phyloP scores from a whole-genome alignment of 768 basidiomycete genomes.

The Dacryopinax spathularia region DNA sequence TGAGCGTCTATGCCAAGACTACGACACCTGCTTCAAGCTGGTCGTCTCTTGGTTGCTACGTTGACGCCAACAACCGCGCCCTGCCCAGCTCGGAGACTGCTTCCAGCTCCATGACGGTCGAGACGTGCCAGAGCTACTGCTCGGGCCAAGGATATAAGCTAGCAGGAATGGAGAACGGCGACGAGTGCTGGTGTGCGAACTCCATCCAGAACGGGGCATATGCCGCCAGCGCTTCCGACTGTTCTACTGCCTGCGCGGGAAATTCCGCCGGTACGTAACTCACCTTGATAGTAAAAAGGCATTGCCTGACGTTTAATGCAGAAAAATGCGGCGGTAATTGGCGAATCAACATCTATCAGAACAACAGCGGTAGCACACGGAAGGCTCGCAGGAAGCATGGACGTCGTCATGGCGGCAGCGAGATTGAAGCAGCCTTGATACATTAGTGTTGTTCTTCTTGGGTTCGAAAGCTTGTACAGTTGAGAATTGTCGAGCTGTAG shows the following conservation, averaged over 20 bases:
- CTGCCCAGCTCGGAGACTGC: conserved; percentile 10
- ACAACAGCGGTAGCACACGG: too few species aligned
- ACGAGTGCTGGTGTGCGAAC: conserved; percentile 13
- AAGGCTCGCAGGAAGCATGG: too few species aligned
- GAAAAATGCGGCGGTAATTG: background rate
- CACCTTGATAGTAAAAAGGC: conserved; percentile 2
- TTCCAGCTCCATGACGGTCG: conserved; percentile 13
- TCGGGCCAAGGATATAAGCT: conserved; percentile 11
- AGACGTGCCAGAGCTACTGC: conserved; percentile 18
- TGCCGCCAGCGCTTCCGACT: conserved; percentile 8
- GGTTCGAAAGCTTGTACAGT: too few species aligned
- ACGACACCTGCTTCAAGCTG: background rate
- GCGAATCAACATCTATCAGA: conserved; percentile 1
- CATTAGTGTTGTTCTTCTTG: too few species aligned
- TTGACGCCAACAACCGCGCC: conserved; percentile 8
- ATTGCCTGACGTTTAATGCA: too few species aligned
- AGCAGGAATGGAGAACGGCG: conserved; percentile 13
- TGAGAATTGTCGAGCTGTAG: too few species aligned
- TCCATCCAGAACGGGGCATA: conserved; percentile 5
- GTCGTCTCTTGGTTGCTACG: conserved; percentile 13
- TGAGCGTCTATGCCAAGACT: too few species aligned
- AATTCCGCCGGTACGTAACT: background rate
- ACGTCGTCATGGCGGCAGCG: too few species aligned
- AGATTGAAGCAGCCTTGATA: too few species aligned
- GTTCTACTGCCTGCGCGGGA: conserved; percentile 9